Conservation (phyloP, 129 eudicot genomes). For the Arctium lappa region DNA sequence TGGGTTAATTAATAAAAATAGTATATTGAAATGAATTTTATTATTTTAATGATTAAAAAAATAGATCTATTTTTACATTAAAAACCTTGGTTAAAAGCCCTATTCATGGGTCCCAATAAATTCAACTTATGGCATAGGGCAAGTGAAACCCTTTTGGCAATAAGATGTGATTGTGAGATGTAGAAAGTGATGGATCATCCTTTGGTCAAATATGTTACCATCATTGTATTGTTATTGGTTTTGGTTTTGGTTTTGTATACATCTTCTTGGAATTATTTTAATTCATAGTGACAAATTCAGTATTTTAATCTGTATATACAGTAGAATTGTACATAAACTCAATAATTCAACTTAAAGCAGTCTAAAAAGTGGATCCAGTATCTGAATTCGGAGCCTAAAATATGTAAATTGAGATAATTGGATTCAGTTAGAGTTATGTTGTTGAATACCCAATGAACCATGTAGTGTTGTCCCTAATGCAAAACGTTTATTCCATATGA, state of each 20-base stretch:
- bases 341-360: too few relatives aligned
- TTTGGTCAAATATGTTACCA: background rate
- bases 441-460: background rate
- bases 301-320: background rate
- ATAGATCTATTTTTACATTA: background rate
- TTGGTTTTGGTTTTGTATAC: background rate
- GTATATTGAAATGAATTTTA: too few relatives aligned
- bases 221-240: background rate
- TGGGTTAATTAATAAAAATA: background rate
- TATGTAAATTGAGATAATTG: too few relatives aligned
- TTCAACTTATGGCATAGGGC: slow-evolving; percentile 27
- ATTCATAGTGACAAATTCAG: background rate
- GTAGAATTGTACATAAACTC: too few relatives aligned
- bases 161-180: slow-evolving; percentile 9
- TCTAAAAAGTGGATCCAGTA: too few relatives aligned
- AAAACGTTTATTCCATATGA: background rate
- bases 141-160: slow-evolving; percentile 24
- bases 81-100: background rate
- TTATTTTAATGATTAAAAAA: background rate
- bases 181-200: slow-evolving; percentile 20
- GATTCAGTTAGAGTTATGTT: background rate
- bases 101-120: slow-evolving; percentile 13
- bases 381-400: too few relatives aligned
- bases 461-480: background rate
- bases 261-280: background rate